These are phyloP conservation scores for Rhinocladiella mackenziei DNA, from an alignment of 2,329 filamentous ascomycete genomes.

Conservation along the genomic window DNA sequence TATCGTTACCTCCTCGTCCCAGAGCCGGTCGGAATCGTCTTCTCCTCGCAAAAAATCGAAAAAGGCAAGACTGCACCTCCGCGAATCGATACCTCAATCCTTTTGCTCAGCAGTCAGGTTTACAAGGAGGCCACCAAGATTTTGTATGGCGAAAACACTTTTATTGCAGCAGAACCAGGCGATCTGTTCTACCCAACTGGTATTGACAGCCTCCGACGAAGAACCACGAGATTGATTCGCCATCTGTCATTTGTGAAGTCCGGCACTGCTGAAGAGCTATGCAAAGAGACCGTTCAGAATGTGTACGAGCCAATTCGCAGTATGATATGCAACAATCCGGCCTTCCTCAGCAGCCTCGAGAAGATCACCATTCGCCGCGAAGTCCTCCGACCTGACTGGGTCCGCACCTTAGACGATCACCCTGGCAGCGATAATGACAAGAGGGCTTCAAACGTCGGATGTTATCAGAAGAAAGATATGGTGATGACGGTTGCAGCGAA, in stretches of 20 bases:
- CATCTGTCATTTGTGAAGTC: constrained; percentile 11
- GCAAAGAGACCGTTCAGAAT: constrained; percentile 2
- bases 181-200: constrained; percentile 17
- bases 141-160: constrained; percentile 22
- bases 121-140: constrained; percentile 16
- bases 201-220: constrained; percentile 10
- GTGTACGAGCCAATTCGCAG: constrained; percentile 8
- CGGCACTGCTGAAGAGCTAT: not conserved
- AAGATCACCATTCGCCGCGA: constrained; percentile 19
- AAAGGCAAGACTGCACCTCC: constrained; percentile 7
- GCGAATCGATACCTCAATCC: constrained; percentile 13
- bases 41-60: not conserved
- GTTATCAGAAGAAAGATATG: constrained; percentile 12
- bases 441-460: not conserved
- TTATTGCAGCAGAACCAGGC: constrained; percentile 12
- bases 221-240: constrained; percentile 11
- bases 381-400: constrained; percentile 12
- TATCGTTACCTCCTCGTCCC: constrained; percentile 17
- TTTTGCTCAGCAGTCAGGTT: constrained; percentile 11
- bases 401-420: no score
- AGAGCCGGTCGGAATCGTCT: constrained; percentile 2
- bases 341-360: constrained; percentile 10
- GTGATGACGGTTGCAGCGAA: constrained; percentile 9
- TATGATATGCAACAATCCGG: constrained; percentile 11
- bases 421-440: no score